Conservation (phyloP, 352 stramenopile species). For the Pythium angustatum region DNA sequence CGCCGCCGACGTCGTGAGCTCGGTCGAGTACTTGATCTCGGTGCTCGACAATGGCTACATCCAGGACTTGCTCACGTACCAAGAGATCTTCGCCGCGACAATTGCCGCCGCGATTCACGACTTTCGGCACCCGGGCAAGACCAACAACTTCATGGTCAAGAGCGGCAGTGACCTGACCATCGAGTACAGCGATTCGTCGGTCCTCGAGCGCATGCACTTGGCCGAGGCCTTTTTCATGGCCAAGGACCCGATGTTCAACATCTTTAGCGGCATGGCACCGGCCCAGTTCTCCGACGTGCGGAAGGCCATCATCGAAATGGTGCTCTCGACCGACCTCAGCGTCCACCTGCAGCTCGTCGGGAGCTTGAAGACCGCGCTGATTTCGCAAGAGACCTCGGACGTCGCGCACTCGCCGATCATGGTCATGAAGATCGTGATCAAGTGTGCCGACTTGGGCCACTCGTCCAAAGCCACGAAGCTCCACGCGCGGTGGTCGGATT, state of each 20-base stretch:
- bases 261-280: slow-evolving; percentile 65
- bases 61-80: slow-evolving; percentile 75
- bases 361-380: slow-evolving; percentile 76
- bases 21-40: slow-evolving; percentile 80
- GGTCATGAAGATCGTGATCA: slow-evolving; percentile 88
- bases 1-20: slow-evolving; percentile 78
- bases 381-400: slow-evolving; percentile 73
- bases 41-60: slow-evolving; percentile 82
- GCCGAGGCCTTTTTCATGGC: slow-evolving; percentile 78
- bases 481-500: slow-evolving; percentile 87
- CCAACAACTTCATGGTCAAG: slow-evolving; percentile 88
- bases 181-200: slow-evolving; percentile 79
- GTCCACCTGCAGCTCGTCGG: slow-evolving; percentile 81
- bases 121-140: slow-evolving; percentile 81
- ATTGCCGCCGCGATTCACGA: slow-evolving; percentile 84
- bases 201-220: slow-evolving; percentile 86
- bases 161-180: slow-evolving; percentile 71
- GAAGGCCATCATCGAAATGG: slow-evolving; percentile 86
- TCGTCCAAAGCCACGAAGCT: slow-evolving; percentile 84
- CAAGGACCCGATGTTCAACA: slow-evolving; percentile 69
- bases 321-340: slow-evolving; percentile 82
- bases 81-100: slow-evolving; percentile 80
- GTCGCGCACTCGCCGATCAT: slow-evolving; percentile 79
- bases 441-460: slow-evolving; percentile 92
- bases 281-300: slow-evolving; percentile 65